Base-by-base conservation (phyloP, 371 early-diverging fungal species). In the Syncephalis plumigaleata region DNA sequence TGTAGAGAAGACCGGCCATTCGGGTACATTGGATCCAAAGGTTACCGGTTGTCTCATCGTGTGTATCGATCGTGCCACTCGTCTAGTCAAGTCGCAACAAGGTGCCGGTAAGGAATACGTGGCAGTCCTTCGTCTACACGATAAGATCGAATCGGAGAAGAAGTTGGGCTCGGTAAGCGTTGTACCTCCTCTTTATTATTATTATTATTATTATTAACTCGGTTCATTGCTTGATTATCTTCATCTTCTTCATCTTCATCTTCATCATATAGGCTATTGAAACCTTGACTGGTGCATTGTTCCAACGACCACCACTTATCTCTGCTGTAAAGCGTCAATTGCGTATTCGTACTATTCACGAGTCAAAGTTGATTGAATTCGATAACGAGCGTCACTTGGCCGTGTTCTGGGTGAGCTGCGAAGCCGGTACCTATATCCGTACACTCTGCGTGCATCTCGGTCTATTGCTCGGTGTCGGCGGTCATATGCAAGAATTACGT, bases 371-470 rank as follows among this genome's bases (percentile, higher is more conserved):
- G 55, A 52, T 94, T 36, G 99, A 99, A 69, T 95, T 91, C 55
- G 89, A 93, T 67, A 90, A 92, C 57, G 87, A 92, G 52, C 81
- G 91, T 45, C 87, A 92, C 55, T 66, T 94, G 59, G 96, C 83
- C 50, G 88, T 98, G 31, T 98, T 99, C 73, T 91, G 91, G 87
- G 98, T 91, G 23, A 77, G 77, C 51, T 99, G 99, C 67, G 99
- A 99, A 74, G 99, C 99, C 48, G 99, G 99, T 53, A 98, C 99
- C 16, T 99, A 99, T 67, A 96, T 99, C 65, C 85, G 99, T 73
- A 98, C 99, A 9, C 73, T 99, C 42, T 99, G 99, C 68, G 95
- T 93, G 24, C 99, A 99, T 66, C 68, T 99, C 61, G 99, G 99
- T 57, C 73, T 99, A 20, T 64, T 95, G 53, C 73, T 99, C 37